These are phyloP conservation scores for Penicillium egyptiacum DNA, from an alignment of 495 filamentous ascomycete genomes.

Conservation along the genomic window DNA sequence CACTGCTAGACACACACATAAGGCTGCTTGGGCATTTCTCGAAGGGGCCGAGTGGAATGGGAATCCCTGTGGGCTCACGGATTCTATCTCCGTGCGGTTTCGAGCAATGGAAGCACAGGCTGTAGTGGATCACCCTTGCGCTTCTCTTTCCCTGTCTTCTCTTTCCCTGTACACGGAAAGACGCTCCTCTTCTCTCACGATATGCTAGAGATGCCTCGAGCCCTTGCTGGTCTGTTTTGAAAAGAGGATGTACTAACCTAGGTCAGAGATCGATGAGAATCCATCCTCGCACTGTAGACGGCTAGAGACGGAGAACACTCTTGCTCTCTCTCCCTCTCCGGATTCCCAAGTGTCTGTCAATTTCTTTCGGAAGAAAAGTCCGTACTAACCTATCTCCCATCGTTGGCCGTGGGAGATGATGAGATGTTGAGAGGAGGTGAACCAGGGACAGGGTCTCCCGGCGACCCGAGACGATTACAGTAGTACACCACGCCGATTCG, in stretches of 20 bases:
- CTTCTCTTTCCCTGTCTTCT: neutral
- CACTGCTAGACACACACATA: neutral
- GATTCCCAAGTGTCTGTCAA: neutral
- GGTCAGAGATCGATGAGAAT: neutral
- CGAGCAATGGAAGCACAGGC: constrained; percentile 14
- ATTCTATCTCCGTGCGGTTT: constrained; percentile 19
- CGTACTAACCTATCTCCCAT: neutral
- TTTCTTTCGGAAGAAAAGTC: neutral
- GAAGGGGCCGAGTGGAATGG: constrained; percentile 10
- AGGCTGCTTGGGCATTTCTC: neutral
- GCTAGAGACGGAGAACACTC: neutral
- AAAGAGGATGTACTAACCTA: neutral
- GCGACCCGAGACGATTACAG: neutral
- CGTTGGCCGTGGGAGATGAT: neutral
- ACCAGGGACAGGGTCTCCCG: neutral
- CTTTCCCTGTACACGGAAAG: neutral
- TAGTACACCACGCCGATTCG: neutral
- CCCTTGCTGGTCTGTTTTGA: neutral
- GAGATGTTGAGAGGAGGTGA: neutral
- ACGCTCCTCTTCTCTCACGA: neutral
- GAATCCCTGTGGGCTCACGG: constrained; percentile 11
- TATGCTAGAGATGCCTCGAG: neutral
- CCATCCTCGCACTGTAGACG: neutral
- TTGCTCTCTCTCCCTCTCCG: neutral
- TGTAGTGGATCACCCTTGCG: constrained; percentile 10